These are phyloP conservation scores for Viola pubescens DNA, from an alignment of 441 rosid species.

Conservation along the genomic window DNA sequence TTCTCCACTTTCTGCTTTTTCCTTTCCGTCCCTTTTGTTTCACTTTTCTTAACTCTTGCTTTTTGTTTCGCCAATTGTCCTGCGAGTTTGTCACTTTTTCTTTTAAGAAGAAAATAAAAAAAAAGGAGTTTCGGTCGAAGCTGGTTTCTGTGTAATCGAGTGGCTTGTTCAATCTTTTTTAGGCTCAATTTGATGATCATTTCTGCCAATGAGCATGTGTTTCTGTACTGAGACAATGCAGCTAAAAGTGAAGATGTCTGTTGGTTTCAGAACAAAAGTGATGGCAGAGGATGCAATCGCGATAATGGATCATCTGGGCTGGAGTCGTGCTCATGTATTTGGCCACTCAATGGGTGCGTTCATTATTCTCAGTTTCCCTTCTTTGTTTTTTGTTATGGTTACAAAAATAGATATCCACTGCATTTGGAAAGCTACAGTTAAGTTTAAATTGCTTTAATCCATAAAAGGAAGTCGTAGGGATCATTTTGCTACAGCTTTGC, in stretches of 20 bases:
- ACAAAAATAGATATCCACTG: background rate
- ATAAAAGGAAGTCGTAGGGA: too few species aligned
- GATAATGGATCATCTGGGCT: slow-evolving; percentile 83
- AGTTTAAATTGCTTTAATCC: too few species aligned
- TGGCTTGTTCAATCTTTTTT: background rate
- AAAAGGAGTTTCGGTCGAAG: too few species aligned
- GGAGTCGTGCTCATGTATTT: slow-evolving; percentile 75
- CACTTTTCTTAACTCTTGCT: too few species aligned
- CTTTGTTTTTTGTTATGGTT: background rate
- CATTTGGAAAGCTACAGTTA: too few species aligned
- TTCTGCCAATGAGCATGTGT: too few species aligned
- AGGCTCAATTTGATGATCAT: too few species aligned
- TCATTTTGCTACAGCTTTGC: too few species aligned
- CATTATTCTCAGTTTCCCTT: background rate
- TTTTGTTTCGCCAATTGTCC: too few species aligned
- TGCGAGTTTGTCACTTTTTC: background rate
- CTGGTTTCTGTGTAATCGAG: background rate
- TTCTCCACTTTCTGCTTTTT: background rate
- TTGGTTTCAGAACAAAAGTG: slow-evolving; percentile 54
- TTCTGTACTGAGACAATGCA: too few species aligned
- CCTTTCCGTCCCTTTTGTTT: background rate
- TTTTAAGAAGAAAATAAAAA: background rate
- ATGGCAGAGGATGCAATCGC: slow-evolving; percentile 91
- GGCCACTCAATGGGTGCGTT: slow-evolving; percentile 96
- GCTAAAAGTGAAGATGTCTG: background rate